phyloP scores from a whole-genome alignment of 2,329 filamentous ascomycete species.

The Penicillium sp. region DNA sequence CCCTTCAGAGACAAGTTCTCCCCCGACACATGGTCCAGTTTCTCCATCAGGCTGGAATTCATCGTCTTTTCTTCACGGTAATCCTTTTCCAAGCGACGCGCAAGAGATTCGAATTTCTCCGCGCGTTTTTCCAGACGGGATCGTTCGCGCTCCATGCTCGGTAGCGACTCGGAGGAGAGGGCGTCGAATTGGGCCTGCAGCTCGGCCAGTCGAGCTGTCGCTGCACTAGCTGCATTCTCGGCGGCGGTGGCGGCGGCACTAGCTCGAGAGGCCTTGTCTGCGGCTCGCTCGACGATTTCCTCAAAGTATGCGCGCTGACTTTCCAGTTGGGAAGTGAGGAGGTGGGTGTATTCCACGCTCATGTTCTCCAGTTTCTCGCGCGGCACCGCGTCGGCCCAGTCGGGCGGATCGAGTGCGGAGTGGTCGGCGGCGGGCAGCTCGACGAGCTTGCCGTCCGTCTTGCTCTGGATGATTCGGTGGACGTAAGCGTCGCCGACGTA shows the following conservation, averaged over 20 bases:
- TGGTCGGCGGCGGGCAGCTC: constrained; percentile 65
- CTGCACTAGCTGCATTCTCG: constrained; percentile 61
- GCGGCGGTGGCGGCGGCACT: constrained; percentile 46
- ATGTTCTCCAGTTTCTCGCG: constrained; percentile 67
- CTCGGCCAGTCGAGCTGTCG: constrained; percentile 49
- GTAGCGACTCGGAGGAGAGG: constrained; percentile 54
- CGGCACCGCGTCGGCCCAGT: constrained; percentile 43
- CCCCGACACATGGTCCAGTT: constrained; percentile 62
- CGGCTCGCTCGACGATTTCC: constrained; percentile 80
- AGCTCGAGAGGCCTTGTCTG: constrained; percentile 78
- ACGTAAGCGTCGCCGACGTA: constrained; percentile 95
- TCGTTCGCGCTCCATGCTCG: constrained; percentile 65
- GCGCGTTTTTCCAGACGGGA: constrained; percentile 63
- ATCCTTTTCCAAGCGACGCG: constrained; percentile 66
- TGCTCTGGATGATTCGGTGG: constrained; percentile 88
- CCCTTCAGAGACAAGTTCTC: constrained; percentile 53
- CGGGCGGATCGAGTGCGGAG: constrained; percentile 38
- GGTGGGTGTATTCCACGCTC: constrained; percentile 87
- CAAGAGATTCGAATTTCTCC: constrained; percentile 67
- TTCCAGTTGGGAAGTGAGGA: constrained; percentile 87
- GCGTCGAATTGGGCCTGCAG: constrained; percentile 52
- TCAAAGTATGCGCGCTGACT: constrained; percentile 92
- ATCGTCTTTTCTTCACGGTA: constrained; percentile 84
- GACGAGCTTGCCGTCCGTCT: constrained; percentile 85
- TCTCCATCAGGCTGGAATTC: constrained; percentile 69